Percentiles rank a stretch among this genome's conserved stretches.
phyloP scores from a whole-genome alignment of 2,329 filamentous ascomycete species.

The Cyphellophora attinorum region DNA sequence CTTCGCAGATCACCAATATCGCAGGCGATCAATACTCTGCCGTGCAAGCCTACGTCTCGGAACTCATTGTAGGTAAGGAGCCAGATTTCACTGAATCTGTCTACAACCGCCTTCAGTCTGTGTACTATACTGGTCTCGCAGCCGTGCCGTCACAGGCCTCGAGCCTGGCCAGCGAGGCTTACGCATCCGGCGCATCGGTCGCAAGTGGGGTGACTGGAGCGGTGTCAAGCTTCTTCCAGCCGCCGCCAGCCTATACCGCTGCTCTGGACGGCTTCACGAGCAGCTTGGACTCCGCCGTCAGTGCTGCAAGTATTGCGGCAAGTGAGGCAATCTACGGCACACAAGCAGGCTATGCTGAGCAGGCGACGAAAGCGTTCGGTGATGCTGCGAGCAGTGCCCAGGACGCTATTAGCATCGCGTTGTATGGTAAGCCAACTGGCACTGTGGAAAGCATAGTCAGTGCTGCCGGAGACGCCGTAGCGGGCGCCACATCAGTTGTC shows the following conservation, averaged over 20 bases:
- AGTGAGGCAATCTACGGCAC: constrained; percentile 49
- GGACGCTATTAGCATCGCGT: constrained; percentile 44
- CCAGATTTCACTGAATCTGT: constrained; percentile 75
- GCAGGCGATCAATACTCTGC: constrained; percentile 57
- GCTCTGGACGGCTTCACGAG: constrained; percentile 48
- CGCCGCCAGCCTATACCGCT: constrained; percentile 47
- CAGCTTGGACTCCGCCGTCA: constrained; percentile 49
- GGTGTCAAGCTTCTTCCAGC: constrained; percentile 33
- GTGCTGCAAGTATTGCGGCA: constrained; percentile 39
- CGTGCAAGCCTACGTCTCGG: constrained; percentile 63
- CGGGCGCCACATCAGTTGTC: constrained; percentile 36
- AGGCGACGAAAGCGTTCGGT: constrained; percentile 43
- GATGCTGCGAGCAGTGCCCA: constrained; percentile 47
- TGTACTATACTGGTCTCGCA: constrained; percentile 55
- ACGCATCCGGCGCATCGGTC: constrained; percentile 26
- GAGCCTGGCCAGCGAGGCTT: constrained; percentile 41
- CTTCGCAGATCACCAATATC: constrained; percentile 52
- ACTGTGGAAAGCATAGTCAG: constrained; percentile 35
- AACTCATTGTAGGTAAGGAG: constrained; percentile 68
- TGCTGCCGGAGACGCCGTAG: constrained; percentile 32
- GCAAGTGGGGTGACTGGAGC: constrained; percentile 26
- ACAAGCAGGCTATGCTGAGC: constrained; percentile 41
- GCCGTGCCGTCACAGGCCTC: constrained; percentile 35
- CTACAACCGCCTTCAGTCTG: constrained; percentile 59
- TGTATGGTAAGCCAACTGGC: constrained; percentile 47